Conservation (phyloP, 2,329 filamentous ascomycete genomes). For the Fusarium guadeloupense region DNA sequence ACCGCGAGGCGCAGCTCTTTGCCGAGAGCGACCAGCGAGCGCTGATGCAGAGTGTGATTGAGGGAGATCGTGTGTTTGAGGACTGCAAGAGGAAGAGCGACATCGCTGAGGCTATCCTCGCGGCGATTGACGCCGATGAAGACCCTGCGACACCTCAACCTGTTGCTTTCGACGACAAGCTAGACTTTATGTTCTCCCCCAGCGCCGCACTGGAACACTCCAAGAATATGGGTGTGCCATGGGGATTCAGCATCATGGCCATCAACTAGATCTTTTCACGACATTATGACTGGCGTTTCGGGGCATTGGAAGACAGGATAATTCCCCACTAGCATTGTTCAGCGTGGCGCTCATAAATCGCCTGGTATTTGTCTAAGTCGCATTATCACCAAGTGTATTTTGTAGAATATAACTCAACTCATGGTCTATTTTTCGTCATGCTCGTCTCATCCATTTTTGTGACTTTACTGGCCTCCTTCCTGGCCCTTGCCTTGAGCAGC, state of each 20-base stretch:
- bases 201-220: slow-evolving; percentile 37
- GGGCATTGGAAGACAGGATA: slow-evolving; percentile 7
- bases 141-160: slow-evolving; percentile 37
- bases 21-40: slow-evolving; percentile 42
- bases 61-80: slow-evolving; percentile 40
- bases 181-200: slow-evolving; percentile 36
- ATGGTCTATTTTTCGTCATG: slow-evolving; percentile 35
- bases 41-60: slow-evolving; percentile 40
- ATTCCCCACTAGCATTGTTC: slow-evolving; percentile 20
- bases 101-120: slow-evolving; percentile 37
- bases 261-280: slow-evolving; percentile 39
- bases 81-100: slow-evolving; percentile 29
- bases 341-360: slow-evolving; percentile 27
- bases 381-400: slow-evolving; percentile 37
- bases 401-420: slow-evolving; percentile 46
- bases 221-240: slow-evolving; percentile 41
- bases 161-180: slow-evolving; percentile 37
- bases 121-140: slow-evolving; percentile 41
- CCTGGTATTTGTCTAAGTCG: slow-evolving; percentile 33
- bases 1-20: slow-evolving; percentile 42
- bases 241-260: slow-evolving; percentile 42
- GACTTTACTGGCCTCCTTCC: slow-evolving; percentile 34
- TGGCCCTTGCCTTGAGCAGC: slow-evolving; percentile 47
- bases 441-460: slow-evolving; percentile 6
- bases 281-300: slow-evolving; percentile 40